phyloP scores from a whole-genome alignment of 78 protist species.

The Isochrysis galbana region DNA sequence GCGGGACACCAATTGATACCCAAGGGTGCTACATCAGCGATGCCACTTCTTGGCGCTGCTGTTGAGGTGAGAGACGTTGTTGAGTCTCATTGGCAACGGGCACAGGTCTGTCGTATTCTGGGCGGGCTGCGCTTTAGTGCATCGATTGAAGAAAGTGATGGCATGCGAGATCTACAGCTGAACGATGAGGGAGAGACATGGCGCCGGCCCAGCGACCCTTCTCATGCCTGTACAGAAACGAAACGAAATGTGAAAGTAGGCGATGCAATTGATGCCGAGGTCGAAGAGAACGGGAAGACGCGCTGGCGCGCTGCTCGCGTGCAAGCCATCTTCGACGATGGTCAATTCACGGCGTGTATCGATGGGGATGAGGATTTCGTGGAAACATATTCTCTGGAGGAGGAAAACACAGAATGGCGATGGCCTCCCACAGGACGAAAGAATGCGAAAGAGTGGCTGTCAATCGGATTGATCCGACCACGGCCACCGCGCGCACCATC shows the following conservation, averaged over 20 bases:
- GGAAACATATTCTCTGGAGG: background rate
- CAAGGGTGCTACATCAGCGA: background rate
- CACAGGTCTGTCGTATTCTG: background rate
- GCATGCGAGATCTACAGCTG: background rate
- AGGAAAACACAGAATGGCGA: background rate
- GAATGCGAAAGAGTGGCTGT: background rate
- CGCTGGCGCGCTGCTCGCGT: background rate
- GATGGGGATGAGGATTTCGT: slow-evolving; percentile 1
- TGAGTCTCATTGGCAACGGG: background rate
- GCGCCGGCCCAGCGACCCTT: background rate
- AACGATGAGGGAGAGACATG: background rate
- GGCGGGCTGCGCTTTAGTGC: background rate
- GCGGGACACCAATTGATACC: too few species aligned
- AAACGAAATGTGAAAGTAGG: background rate
- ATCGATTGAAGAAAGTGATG: background rate
- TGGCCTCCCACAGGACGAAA: background rate
- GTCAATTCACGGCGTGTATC: background rate
- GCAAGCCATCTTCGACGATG: background rate
- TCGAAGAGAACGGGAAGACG: background rate
- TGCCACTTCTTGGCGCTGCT: background rate
- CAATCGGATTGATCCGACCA: background rate
- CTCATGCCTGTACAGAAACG: too few species aligned
- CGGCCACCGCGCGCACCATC: background rate
- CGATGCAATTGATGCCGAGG: background rate
- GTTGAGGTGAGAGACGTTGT: background rate